Conservation (phyloP, 139 green algal genomes). For the Coccomyxa sp. region DNA sequence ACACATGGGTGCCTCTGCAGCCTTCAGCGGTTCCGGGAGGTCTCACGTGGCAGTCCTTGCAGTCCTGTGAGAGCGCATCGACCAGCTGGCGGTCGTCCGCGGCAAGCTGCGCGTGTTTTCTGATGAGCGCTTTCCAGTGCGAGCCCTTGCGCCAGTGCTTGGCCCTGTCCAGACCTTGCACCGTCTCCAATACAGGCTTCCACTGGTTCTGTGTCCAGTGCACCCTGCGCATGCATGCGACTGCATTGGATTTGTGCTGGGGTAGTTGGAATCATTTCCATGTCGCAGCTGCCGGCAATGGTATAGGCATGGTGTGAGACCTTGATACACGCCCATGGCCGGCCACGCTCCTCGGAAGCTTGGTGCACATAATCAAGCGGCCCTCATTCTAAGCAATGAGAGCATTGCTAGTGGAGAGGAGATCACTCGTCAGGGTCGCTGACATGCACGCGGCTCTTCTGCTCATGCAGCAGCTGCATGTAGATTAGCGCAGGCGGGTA, state of each 20-base stretch:
- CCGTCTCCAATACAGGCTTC: not conserved
- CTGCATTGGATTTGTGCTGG: too few relatives aligned
- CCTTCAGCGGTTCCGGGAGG: too few relatives aligned
- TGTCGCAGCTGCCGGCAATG: too few relatives aligned
- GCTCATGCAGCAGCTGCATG: not conserved
- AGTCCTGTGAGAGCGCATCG: not conserved
- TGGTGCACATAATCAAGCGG: too few relatives aligned
- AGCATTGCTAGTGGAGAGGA: too few relatives aligned
- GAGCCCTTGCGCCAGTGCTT: slow-evolving; percentile 6
- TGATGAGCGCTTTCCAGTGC: slow-evolving; percentile 1
- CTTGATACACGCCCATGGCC: too few relatives aligned
- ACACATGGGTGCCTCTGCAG: not conserved
- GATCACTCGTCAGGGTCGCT: not conserved
- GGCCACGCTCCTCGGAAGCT: too few relatives aligned
- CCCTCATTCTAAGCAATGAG: too few relatives aligned
- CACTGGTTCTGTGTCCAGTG: not conserved
- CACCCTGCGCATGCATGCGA: not conserved
- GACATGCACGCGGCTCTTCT: not conserved
- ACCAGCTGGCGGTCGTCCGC: not conserved
- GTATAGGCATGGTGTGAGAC: too few relatives aligned
- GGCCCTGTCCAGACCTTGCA: not conserved
- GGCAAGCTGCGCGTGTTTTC: not conserved
- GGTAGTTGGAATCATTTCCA: too few relatives aligned
- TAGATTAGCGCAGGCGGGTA: not conserved
- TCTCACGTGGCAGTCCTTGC: not conserved